Evolutionary conservation across 441 rosid species (phyloP), one percentile per base, ranked within the genome.

Genomic region (Gossypium schwendimanii): DNA sequence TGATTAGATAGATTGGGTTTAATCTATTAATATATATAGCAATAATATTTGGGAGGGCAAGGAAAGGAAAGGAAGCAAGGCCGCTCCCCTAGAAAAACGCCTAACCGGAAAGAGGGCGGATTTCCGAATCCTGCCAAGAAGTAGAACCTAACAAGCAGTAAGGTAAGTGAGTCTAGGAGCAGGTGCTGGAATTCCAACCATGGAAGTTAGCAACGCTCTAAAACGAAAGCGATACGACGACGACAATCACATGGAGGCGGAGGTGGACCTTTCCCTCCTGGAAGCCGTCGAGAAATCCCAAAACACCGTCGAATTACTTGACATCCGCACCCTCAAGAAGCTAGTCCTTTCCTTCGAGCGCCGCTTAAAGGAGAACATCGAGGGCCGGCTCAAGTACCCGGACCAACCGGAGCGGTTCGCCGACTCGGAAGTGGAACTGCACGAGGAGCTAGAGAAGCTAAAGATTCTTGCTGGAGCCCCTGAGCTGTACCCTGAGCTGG

Each of bases 331-430:
- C 73, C 86, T 94, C 8, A 92, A 92, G 75, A 94, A 89, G 83
- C 90, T 89, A 2, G 96, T 92, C 26, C 91, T 94, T 63, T 87
- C 99, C 72, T 94, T 94, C 85, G 99, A 94, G 85, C 96, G 97
- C 8, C 96, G 98, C 49, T 92, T 88, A 76, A 88, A 94, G 72
- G 99, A 92, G 74, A 94, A 94, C 86, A 94, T 92, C 64, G 98
- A 94, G 45, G 98, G 98, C 18, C 91, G 97, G 6, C 97, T 92
- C 83, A 94, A 94, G 84, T 92, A 90, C 75, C 90, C 89, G 0
- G 97, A 94, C 79, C 92, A 92, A 55, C 97, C 98, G 0, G 97
- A 94, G 2, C 84, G 86, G 33, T 94, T 94, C 74, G 97, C 98
- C 9, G 97, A 92, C 74, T 91, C 97, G 0, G 98, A 94, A 77